Base-by-base conservation (phyloP, 495 filamentous ascomycete species). In the Gamarada debralockiae region DNA sequence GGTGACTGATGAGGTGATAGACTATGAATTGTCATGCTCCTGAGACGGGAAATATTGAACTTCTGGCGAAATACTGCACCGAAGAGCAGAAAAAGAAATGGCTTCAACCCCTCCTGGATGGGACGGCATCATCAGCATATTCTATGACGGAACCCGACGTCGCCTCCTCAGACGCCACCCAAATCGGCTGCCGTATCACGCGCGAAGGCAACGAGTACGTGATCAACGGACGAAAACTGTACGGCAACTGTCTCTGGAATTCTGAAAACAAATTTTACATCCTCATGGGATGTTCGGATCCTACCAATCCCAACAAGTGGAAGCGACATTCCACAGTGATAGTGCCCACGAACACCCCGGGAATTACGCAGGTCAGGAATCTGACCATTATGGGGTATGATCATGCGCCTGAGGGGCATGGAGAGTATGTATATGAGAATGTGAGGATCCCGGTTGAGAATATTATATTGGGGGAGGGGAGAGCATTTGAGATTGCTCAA, bases 1-100 rank as follows among this genome's bases (percentile, higher is more conserved):
- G 36, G 29, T 15, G 3, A 33, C 52, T 55, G 41, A 55, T 15
- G 12, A 14, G n/a, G n/a, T 25, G 24, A 25, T 34, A 71, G 69
- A 66, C 69, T 9, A 66, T 68, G 63, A 72, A 72, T 51, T 72
- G 69, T 63, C 65, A 68, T 48, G 69, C 69, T 10, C 69, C 69
- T 10, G 69, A 72, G 21, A 72, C 69, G 8, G 69, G 69, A 45
- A 72, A 72, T 56, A 71, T 71, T 34, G 69, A 72, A 52, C 57
- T 72, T 22, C 64, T 72, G 8, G 69, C 69, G 37, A 72, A 72
- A 54, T 72, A 68, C 61, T 67, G 69, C 61, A 71, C 55, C 13
- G 50, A 60, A n/a, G 67, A 63, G 48, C 69, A 72, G 50, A 72
- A 72, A 55, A 56, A 69, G 59, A 62, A 65, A 45, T 72, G 67